phyloP scores from a whole-genome alignment of 2,329 filamentous ascomycete genomes.

The Triangularia verruculosa region DNA sequence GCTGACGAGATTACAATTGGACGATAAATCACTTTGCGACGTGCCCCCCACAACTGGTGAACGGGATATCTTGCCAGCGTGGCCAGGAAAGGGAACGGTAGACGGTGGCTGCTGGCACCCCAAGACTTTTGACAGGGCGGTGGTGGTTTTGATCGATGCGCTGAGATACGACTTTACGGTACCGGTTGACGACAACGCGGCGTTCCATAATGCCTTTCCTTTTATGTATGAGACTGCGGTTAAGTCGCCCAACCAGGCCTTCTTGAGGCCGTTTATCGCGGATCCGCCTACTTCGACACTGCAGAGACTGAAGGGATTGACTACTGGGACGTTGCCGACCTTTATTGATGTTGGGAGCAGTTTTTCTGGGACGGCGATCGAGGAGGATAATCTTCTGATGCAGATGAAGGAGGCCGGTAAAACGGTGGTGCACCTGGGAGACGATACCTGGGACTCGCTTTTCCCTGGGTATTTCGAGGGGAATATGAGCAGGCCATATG shows the following conservation, averaged over 20 bases:
- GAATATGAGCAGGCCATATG: conserved; percentile 82
- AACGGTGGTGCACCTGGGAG: conserved; percentile 88
- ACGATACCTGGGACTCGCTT: conserved; percentile 93
- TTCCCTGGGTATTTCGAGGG: conserved; percentile 92
- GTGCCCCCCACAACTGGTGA: conserved; percentile 57
- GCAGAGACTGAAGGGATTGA: conserved; percentile 88
- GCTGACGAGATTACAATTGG: conserved; percentile 77
- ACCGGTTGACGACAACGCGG: conserved; percentile 59
- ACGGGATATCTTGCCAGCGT: conserved; percentile 42
- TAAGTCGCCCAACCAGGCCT: conserved; percentile 73
- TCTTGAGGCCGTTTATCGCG: conserved; percentile 91
- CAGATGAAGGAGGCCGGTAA: conserved; percentile 63
- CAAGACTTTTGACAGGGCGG: conserved; percentile 86
- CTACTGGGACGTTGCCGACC: conserved; percentile 90
- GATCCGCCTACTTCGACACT: conserved; percentile 93
- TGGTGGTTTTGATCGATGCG: conserved; percentile 88
- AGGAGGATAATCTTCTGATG: conserved; percentile 79
- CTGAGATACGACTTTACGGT: conserved; percentile 96
- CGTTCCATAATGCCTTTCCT: conserved; percentile 84
- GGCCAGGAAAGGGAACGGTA: conserved; percentile 42
- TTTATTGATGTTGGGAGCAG: conserved; percentile 93
- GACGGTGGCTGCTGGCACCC: conserved; percentile 90
- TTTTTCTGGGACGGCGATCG: conserved; percentile 91
- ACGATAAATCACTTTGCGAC: conserved; percentile 69
- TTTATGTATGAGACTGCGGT: conserved; percentile 81